These are phyloP conservation scores for Rutstroemia sp. DNA, from an alignment of 2,329 filamentous ascomycete genomes.

Conservation along the genomic window DNA sequence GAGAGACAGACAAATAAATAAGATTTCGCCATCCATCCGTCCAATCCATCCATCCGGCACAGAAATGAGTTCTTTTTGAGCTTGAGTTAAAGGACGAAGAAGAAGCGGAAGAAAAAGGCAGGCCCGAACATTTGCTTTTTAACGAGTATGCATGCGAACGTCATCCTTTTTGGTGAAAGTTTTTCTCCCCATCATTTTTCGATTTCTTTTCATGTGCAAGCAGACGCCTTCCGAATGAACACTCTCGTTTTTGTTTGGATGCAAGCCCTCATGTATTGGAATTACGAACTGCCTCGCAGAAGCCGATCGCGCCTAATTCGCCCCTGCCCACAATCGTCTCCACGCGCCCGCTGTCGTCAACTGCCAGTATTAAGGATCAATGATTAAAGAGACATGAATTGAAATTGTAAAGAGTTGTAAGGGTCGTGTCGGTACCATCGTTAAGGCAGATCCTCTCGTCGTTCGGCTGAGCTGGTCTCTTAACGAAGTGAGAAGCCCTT, in stretches of 20 bases:
- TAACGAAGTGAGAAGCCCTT: slow-evolving; percentile 99
- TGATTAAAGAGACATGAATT: slow-evolving; percentile 13
- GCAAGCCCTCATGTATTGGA: slow-evolving; percentile 1
- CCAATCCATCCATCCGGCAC: neutral
- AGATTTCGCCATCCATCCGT: neutral
- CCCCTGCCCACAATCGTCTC: neutral
- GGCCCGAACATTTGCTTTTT: neutral
- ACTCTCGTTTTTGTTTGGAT: slow-evolving; percentile 1
- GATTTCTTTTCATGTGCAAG: slow-evolving; percentile 8
- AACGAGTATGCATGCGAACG: neutral
- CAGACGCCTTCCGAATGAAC: slow-evolving; percentile 1
- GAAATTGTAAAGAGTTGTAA: slow-evolving; percentile 7
- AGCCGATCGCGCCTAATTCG: slow-evolving; percentile 1
- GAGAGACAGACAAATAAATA: neutral
- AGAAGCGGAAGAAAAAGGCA: neutral
- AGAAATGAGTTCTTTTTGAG: neutral
- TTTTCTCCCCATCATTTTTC: neutral
- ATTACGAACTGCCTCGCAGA: slow-evolving; percentile 6
- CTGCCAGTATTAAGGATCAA: slow-evolving; percentile 11
- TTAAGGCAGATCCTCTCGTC: slow-evolving; percentile 3
- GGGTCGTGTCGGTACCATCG: slow-evolving; percentile 8
- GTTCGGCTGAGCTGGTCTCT: slow-evolving; percentile 22
- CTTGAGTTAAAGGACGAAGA: neutral
- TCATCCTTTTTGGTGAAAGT: neutral
- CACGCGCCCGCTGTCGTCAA: slow-evolving; percentile 3